Percentiles rank a stretch among this genome's conserved stretches.
Evolutionary conservation across 257 asterid genomes (phyloP).

Genomic region (Solanum bulbocastanum): DNA sequence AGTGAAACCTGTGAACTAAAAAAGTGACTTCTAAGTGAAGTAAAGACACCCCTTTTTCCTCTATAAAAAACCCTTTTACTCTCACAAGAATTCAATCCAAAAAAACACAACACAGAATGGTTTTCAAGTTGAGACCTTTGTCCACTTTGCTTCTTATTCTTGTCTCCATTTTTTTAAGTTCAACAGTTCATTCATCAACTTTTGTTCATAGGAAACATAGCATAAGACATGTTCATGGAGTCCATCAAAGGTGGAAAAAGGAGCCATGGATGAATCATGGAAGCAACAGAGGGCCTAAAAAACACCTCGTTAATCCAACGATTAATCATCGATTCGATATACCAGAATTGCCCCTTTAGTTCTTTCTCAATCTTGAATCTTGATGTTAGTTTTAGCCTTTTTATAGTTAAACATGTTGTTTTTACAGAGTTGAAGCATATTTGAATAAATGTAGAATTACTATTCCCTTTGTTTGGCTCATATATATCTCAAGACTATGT

Average conservation of each 20-base stretch:
- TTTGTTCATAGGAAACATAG: conserved; percentile 1
- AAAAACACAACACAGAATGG: conserved; percentile 14
- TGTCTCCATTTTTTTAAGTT: conserved; percentile 11
- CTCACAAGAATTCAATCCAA: not conserved
- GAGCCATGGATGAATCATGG: conserved; percentile 53
- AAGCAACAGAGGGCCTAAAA: conserved; percentile 39
- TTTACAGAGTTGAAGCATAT: not conserved
- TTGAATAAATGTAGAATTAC: not conserved
- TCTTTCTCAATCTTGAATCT: not conserved
- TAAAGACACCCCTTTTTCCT: conserved; percentile 23
- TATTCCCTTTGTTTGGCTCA: not conserved
- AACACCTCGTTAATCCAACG: conserved; percentile 34
- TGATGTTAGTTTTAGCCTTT: not conserved
- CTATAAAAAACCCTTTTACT: conserved; percentile 6
- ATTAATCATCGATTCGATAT: conserved; percentile 17
- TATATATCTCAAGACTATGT: not conserved
- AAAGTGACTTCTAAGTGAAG: conserved; percentile 39
- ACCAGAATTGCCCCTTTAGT: conserved; percentile 31
- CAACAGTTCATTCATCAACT: conserved; percentile 5
- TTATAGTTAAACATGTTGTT: not conserved
- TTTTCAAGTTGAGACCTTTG: conserved; percentile 8
- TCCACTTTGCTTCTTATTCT: conserved; percentile 25
- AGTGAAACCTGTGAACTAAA: not conserved
- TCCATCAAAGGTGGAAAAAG: conserved; percentile 22
- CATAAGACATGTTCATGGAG: not conserved